A percentile compares a stretch with the other conserved stretches of the same genome.
phyloP scores from a whole-genome alignment of 1,284 basidiomycete genomes.

The Phellopilus nigrolimitatus region DNA sequence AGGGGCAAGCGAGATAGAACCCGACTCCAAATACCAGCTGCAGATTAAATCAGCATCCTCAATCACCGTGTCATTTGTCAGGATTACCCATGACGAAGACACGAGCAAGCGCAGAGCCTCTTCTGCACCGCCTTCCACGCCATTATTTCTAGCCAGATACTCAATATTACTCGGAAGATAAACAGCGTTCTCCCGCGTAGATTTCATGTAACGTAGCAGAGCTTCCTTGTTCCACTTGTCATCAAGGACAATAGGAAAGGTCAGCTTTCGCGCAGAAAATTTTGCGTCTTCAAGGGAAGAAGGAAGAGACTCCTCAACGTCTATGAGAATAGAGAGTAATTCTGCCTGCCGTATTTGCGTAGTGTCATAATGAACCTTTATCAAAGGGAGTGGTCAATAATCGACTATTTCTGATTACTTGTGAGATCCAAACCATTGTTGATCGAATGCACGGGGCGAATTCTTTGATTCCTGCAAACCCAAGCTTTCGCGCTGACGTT shows the following conservation, averaged over 20 bases:
- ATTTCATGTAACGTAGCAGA: slow-evolving; percentile 51
- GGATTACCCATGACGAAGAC: slow-evolving; percentile 46
- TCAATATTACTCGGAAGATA: slow-evolving; percentile 68
- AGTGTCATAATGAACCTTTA: slow-evolving; percentile 49
- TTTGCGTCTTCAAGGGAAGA: slow-evolving; percentile 36
- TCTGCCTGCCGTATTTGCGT: slow-evolving; percentile 34
- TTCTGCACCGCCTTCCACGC: slow-evolving; percentile 43
- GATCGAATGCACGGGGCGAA: slow-evolving; percentile 55
- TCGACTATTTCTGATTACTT: neutral
- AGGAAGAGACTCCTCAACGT: slow-evolving; percentile 36
- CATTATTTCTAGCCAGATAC: slow-evolving; percentile 64
- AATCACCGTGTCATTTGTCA: neutral
- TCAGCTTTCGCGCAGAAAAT: slow-evolving; percentile 49
- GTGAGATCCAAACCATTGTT: slow-evolving; percentile 39
- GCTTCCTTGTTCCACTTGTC: slow-evolving; percentile 56
- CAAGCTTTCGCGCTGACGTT: slow-evolving; percentile 31
- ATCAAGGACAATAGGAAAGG: slow-evolving; percentile 60
- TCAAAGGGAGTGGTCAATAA: slow-evolving; percentile 5
- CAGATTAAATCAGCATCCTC: neutral
- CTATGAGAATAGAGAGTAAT: slow-evolving; percentile 38
- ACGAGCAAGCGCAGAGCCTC: slow-evolving; percentile 45
- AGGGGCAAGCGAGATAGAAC: slow-evolving; percentile 59
- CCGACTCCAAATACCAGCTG: slow-evolving; percentile 59
- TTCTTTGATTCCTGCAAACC: slow-evolving; percentile 37
- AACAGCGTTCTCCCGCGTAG: slow-evolving; percentile 50